A percentile compares a stretch with the other conserved stretches of the same genome.
These are phyloP conservation scores for Leccinum subtestaceum DNA, from an alignment of 768 basidiomycete genomes.

Conservation along the genomic window DNA sequence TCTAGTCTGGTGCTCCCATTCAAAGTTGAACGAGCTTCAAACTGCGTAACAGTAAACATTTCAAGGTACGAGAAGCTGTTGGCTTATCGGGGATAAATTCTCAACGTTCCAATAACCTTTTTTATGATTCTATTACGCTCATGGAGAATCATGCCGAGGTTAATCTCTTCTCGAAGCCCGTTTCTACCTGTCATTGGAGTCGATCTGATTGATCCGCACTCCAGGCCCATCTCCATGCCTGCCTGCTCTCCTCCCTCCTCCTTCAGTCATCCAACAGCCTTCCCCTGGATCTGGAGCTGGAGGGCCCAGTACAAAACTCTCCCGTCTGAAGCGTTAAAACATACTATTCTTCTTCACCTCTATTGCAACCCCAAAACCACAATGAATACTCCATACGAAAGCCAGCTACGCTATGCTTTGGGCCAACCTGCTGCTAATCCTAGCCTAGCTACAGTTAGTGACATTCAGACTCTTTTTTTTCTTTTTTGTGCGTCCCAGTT, in stretches of 20 bases:
- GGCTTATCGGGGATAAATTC: not conserved
- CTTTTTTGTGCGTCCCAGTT: not conserved
- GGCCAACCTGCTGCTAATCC: not conserved
- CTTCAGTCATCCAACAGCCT: not conserved
- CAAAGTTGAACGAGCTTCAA: not conserved
- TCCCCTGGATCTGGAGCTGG: conserved; percentile 3
- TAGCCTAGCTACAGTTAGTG: fast-evolving
- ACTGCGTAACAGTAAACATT: no score
- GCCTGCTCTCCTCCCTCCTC: not conserved
- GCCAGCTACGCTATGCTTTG: not conserved
- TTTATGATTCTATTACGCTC: not conserved
- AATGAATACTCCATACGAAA: not conserved
- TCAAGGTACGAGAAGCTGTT: not conserved
- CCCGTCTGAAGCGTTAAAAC: no score
- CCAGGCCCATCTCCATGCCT: not conserved
- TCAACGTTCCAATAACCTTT: not conserved
- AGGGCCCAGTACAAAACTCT: not conserved
- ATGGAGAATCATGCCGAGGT: not conserved
- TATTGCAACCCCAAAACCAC: not conserved
- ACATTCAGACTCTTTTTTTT: not conserved
- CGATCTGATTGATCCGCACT: not conserved
- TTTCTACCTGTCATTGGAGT: not conserved
- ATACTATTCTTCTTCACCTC: not conserved
- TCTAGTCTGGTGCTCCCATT: not conserved
- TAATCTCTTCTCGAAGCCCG: not conserved